Evolutionary conservation across 2,329 filamentous ascomycete species (phyloP).

Genomic region (Xylaria polymorpha): DNA sequence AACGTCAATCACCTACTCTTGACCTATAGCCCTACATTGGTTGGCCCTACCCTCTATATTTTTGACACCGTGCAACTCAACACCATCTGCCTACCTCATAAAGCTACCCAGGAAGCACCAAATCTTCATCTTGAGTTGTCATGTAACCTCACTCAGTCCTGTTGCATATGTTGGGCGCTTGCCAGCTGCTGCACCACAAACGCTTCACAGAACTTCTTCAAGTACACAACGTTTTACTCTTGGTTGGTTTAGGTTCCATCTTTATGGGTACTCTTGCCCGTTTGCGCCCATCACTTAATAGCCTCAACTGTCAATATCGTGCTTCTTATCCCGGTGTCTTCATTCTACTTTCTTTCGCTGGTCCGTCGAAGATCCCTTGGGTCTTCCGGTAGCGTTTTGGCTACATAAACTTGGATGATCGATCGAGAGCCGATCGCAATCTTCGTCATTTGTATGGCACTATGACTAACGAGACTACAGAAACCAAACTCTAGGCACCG

Average conservation of each 20-base stretch:
- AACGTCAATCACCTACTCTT: slow-evolving; percentile 3
- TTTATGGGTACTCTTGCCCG: neutral
- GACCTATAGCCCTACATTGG: slow-evolving; percentile 1
- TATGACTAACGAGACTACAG: slow-evolving; percentile 11
- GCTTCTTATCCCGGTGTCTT: neutral
- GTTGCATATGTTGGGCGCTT: neutral
- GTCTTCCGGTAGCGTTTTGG: neutral
- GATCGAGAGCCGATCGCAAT: neutral
- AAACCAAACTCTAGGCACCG: neutral
- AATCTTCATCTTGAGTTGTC: neutral
- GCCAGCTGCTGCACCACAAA: too few species aligned
- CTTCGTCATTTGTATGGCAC: neutral
- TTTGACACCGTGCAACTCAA: neutral
- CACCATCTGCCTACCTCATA: slow-evolving; percentile 7
- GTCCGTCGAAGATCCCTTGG: neutral
- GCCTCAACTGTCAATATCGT: neutral
- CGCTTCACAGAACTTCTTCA: neutral
- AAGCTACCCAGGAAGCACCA: neutral
- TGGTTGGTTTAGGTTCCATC: neutral
- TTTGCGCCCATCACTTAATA: neutral
- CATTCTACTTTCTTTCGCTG: neutral
- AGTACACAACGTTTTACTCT: neutral
- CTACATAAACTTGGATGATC: neutral
- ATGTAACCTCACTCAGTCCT: neutral
- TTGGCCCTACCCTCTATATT: slow-evolving; percentile 23